Evolutionary conservation across 257 asterid genomes (phyloP), one percentile per base, ranked within the genome.

Genomic region (Echium plantagineum): DNA sequence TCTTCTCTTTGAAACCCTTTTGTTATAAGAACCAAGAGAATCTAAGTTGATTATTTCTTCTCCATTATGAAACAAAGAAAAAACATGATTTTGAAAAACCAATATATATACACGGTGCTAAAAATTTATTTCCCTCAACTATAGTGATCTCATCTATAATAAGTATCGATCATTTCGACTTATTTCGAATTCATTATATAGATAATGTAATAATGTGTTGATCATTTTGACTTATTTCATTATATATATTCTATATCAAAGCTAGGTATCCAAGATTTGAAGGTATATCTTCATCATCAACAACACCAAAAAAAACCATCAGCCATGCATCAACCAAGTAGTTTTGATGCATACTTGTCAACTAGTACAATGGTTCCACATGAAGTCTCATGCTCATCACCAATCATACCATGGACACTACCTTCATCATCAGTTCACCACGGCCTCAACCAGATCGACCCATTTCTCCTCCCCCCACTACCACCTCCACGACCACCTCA

Each of bases 351-450:
- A 52, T 62, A 15, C 21, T 15, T 62, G 31, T 30, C 38, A 20
- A 55, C 42, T 16, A 17, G 42, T 13, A 31, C 55, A 18, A 61
- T 61, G 55, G 32, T 62, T 15, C 66, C 66, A 6, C 48, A 38
- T 48, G 59, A 62, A 51, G 59, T 17, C 55, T 49, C 66, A n/a
- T n/a, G n/a, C n/a, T n/a, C n/a, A n/a, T n/a, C n/a, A 21, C 65
- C 56, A 61, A 51, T 61, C 21, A 15, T 62, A 16, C 66, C 66
- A 62, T 62, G 66, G 66, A 5, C 28, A 18, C 21, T 46, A 15
- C 51, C 53, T n/a, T 32, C 66, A 16, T 32, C 66, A 16, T 55
- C 58, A n/a, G 47, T 52, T 30, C 66, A 42, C 3, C 49, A 62
- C 15, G 56, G 58, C 7, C 52, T 49, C 49, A 49, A 62, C 66